Conservation (phyloP, 306 rosid species). For the Malus fusca region DNA sequence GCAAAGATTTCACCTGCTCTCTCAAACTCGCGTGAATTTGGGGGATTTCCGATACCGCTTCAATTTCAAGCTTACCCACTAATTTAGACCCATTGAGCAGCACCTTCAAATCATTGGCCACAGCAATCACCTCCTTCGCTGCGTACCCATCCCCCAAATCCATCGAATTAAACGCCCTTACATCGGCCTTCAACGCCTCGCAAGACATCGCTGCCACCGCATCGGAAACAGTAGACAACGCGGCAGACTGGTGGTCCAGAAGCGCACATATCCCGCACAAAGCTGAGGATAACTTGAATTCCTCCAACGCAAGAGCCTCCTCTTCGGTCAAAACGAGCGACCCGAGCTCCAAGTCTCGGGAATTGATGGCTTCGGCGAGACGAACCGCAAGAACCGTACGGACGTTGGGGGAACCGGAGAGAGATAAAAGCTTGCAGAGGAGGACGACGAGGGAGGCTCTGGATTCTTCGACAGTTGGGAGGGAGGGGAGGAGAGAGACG, state of each 20-base stretch:
- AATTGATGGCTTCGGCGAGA: slow-evolving; percentile 37
- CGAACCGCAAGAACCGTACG: slow-evolving; percentile 31
- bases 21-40: slow-evolving; percentile 57
- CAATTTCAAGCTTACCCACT: slow-evolving; percentile 52
- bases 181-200: slow-evolving; percentile 68
- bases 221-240: slow-evolving; percentile 40
- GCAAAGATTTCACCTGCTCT: slow-evolving; percentile 50
- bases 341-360: slow-evolving; percentile 3
- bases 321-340: slow-evolving; percentile 39
- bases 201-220: slow-evolving; percentile 70
- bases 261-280: slow-evolving; percentile 45
- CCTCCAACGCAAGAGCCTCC: slow-evolving; percentile 32
- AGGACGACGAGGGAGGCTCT: slow-evolving; percentile 52
- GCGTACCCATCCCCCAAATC: slow-evolving; percentile 74
- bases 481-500: slow-evolving; percentile 25
- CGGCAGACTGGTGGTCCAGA: slow-evolving; percentile 51
- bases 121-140: slow-evolving; percentile 68
- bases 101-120: slow-evolving; percentile 61
- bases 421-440: slow-evolving; percentile 54
- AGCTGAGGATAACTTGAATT: slow-evolving; percentile 13
- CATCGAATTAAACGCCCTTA: slow-evolving; percentile 42
- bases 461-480: slow-evolving; percentile 33
- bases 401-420: slow-evolving; percentile 22
- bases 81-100: slow-evolving; percentile 73
- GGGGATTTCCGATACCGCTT: slow-evolving; percentile 33